These are phyloP conservation scores for Ogataea henricii DNA, from an alignment of 805 yeast species.

Conservation along the genomic window DNA sequence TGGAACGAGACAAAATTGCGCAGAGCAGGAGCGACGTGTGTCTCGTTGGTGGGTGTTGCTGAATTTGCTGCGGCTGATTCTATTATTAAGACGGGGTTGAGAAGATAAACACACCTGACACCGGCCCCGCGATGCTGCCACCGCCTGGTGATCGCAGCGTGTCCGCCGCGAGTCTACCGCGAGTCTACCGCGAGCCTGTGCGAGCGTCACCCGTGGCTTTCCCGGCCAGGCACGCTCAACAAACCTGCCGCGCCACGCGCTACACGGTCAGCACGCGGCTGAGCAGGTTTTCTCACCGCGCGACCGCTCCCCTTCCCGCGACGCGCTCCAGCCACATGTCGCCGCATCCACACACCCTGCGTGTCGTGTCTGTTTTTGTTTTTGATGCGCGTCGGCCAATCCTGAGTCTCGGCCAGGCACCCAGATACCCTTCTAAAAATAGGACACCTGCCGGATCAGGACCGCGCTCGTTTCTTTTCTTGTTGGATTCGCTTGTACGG, in stretches of 20 bases:
- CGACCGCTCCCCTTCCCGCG: neutral
- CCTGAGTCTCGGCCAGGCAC: constrained; percentile 7
- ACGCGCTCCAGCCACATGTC: constrained; percentile 5
- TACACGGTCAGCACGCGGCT: neutral
- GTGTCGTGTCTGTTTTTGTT: constrained; percentile 5
- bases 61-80: constrained; percentile 1
- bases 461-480: constrained; percentile 6
- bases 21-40: neutral
- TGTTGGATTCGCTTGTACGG: neutral
- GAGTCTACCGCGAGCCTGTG: no score
- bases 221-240: neutral
- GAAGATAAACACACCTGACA: constrained; percentile 2
- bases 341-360: neutral
- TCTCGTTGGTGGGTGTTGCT: neutral
- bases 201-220: neutral
- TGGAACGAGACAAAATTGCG: neutral
- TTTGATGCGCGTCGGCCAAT: constrained; percentile 7
- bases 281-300: neutral
- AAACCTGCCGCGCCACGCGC: neutral
- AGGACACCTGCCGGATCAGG: constrained; percentile 3
- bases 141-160: neutral
- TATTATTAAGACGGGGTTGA: constrained; percentile 1
- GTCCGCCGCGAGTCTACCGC: no score
- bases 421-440: neutral
- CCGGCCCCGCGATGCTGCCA: neutral